Evolutionary conservation across 768 basidiomycete genomes (phyloP), one percentile per base, ranked within the genome.

Genomic region (Suillus occidentalis): DNA sequence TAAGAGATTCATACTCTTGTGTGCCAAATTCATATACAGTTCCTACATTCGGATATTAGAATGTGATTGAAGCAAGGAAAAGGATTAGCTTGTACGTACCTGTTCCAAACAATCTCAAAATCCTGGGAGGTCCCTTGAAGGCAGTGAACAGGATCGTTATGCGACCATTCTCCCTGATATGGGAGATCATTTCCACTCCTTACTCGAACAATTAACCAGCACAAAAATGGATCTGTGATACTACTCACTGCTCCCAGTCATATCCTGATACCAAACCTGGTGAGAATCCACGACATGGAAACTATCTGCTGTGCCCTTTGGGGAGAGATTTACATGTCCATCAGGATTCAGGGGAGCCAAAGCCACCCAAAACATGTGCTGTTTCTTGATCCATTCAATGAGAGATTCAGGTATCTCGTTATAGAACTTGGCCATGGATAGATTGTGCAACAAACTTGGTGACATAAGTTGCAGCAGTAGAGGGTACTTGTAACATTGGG

Each of bases 321-420:
- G 88, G 0, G 88, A 90, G 1, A 91, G 66, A 63, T 91, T 91
- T 63, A 92, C 75, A 59, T 87, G 86, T 0, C 88, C 89, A 1
- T 84, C 80, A 0, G 71, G 72, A 10, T 75, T 77, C 13, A 90
- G 82, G 14, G 89, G 90, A 1, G 89, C 87, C 3, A 87, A 84
- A 0, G 87, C 88, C 6, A 91, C 89, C 84, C 87, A 91, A 72
- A 90, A 91, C 60, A 90, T 76, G 61, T 88, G 82, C 73, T 91
- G 89, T 64, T 85, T 79, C 56, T 77, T 68, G n/a, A 90, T 83
- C 88, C 88, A 90, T 63, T 79, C 74, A 18, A 83, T 68, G 47
- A 87, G 76, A 67, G 79, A 78, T 6, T 80, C 78, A 0, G 88
- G 85, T 20, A 90, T 86, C 36, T 84, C 79, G 64, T 87, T 80